phyloP scores from a whole-genome alignment of 768 basidiomycete species.

The Xanthoconium stramineum region DNA sequence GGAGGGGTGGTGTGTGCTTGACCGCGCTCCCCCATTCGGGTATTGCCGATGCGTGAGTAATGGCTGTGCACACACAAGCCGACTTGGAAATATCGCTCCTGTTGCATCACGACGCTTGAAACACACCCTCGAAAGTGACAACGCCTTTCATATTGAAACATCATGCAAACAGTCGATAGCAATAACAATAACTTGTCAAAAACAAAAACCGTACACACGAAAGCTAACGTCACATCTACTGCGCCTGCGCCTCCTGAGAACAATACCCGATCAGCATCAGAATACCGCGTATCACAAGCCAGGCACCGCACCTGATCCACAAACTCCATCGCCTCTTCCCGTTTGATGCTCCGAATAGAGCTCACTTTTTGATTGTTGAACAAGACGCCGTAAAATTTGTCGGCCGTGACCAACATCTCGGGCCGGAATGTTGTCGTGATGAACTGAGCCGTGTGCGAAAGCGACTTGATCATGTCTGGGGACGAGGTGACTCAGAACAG shows the following conservation, averaged over 20 bases:
- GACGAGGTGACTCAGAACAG: conserved; percentile 36
- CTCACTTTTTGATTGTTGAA: conserved; percentile 97
- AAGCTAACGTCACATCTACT: conserved; percentile 21
- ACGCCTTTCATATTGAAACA: neutral
- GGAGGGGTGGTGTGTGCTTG: neutral
- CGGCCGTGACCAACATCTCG: conserved; percentile 93
- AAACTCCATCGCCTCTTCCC: conserved; percentile 91
- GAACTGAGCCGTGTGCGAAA: conserved; percentile 87
- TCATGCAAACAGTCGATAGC: conserved; percentile 11
- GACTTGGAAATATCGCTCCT: neutral
- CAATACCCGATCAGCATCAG: neutral
- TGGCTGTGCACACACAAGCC: conserved; percentile 19
- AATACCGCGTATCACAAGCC: neutral
- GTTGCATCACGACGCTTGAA: neutral
- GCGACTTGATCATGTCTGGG: conserved; percentile 81
- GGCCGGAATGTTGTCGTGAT: conserved; percentile 98
- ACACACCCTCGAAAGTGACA: too few species aligned
- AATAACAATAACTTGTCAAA: conserved; percentile 19
- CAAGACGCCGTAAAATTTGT: conserved; percentile 95
- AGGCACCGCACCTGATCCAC: conserved; percentile 70
- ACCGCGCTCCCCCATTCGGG: conserved; percentile 15
- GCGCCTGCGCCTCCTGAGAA: conserved; percentile 47
- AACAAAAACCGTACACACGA: neutral
- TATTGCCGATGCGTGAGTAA: conserved; percentile 18
- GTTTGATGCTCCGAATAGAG: conserved; percentile 80